Evolutionary conservation across 139 green algal species (phyloP).

Genomic region (Zygnema cylindricum): DNA sequence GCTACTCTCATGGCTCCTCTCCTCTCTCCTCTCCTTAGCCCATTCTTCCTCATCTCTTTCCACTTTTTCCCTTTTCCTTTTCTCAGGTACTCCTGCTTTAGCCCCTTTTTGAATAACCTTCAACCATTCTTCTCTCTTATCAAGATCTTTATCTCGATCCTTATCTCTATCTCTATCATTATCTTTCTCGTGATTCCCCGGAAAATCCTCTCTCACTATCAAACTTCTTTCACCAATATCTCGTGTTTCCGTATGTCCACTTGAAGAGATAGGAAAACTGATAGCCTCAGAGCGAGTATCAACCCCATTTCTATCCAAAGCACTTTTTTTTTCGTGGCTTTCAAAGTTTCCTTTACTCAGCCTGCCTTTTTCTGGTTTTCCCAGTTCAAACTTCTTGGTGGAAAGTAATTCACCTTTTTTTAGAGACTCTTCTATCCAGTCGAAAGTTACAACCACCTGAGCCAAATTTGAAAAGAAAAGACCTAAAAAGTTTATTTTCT

Average conservation of each 20-base stretch:
- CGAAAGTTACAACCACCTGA: conserved; percentile 3
- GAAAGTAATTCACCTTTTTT: neutral
- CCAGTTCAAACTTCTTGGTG: neutral
- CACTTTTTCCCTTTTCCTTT: neutral
- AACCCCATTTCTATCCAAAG: neutral
- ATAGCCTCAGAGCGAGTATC: neutral
- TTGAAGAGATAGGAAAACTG: neutral
- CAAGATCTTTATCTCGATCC: conserved; percentile 21
- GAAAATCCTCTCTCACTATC: neutral
- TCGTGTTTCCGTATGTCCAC: too few relatives aligned
- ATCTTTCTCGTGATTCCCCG: neutral
- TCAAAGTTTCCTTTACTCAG: neutral
- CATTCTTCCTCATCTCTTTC: neutral
- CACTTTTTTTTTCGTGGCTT: neutral
- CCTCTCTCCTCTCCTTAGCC: neutral
- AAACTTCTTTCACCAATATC: neutral
- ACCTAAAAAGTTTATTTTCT: too few relatives aligned
- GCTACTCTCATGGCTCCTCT: too few relatives aligned
- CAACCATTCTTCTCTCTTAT: conserved; percentile 15
- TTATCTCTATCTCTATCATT: neutral
- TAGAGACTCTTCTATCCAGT: conserved; percentile 10
- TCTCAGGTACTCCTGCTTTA: neutral
- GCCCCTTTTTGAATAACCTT: neutral
- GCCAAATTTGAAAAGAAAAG: neutral
- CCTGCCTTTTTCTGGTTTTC: neutral